A percentile compares a stretch with the other conserved stretches of the same genome.
phyloP scores from a whole-genome alignment of 306 rosid species.

The Argentina anserina region DNA sequence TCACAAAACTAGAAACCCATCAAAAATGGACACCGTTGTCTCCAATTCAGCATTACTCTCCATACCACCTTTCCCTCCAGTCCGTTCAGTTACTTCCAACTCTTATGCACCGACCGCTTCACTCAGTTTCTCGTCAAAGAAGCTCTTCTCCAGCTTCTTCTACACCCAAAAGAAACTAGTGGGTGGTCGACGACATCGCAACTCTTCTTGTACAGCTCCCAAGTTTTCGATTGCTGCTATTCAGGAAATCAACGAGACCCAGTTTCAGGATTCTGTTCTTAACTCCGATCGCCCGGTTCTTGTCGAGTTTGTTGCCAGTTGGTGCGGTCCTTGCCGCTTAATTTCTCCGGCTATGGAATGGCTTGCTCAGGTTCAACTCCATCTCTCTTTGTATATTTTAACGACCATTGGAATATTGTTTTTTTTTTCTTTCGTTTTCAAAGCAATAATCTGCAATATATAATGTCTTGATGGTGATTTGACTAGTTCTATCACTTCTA shows the following conservation, averaged over 20 bases:
- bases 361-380: conserved; percentile 54
- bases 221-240: conserved; percentile 41
- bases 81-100: conserved; percentile 30
- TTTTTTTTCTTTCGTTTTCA: not conserved
- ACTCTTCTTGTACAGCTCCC: conserved; percentile 23
- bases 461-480: not conserved
- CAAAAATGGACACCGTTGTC: conserved; percentile 32
- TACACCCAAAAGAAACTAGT: not conserved
- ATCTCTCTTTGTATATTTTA: not conserved
- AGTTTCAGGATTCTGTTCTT: conserved; percentile 57
- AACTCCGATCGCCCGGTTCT: conserved; percentile 72
- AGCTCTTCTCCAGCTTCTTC: conserved; percentile 28
- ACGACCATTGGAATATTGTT: not conserved
- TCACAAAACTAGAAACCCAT: not conserved
- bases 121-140: conserved; percentile 23
- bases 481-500: not conserved
- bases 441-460: not conserved
- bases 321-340: conserved; percentile 94
- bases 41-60: conserved; percentile 36
- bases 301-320: conserved; percentile 79
- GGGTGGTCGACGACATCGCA: conserved; percentile 14
- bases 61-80: conserved; percentile 12
- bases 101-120: conserved; percentile 13
- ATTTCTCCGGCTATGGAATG: conserved; percentile 68
- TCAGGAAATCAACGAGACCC: conserved; percentile 55